Percentiles rank a stretch among this genome's conserved stretches.
Evolutionary conservation across 2,329 filamentous ascomycete species (phyloP).

Genomic region (Fusarium torreyae): DNA sequence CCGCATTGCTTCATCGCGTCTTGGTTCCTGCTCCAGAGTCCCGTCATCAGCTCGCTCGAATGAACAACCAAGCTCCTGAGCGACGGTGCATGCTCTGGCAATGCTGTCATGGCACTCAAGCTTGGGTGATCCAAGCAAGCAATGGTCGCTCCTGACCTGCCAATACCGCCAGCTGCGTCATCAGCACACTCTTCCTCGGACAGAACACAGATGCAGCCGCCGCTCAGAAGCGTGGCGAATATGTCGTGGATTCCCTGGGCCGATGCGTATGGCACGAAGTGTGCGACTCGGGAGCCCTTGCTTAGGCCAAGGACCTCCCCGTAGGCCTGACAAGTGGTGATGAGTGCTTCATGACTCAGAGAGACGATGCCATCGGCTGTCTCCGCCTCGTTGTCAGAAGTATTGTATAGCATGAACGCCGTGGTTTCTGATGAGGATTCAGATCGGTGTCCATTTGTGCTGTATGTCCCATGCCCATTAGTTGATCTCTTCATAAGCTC

Average conservation of each 20-base stretch:
- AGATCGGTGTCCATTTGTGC: conserved; percentile 20
- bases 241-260: conserved; percentile 16
- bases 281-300: conserved; percentile 18
- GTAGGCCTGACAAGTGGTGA: conserved; percentile 16
- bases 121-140: conserved; percentile 19
- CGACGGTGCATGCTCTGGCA: conserved; percentile 17
- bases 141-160: conserved; percentile 13
- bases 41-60: conserved; percentile 14
- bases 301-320: conserved; percentile 15
- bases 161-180: conserved; percentile 14
- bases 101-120: conserved; percentile 15
- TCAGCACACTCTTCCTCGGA: conserved; percentile 13
- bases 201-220: conserved; percentile 18
- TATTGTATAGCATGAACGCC: conserved; percentile 19
- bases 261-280: conserved; percentile 16
- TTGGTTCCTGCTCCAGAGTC: conserved; percentile 19
- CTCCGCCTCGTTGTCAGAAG: conserved; percentile 14
- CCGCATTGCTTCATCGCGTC: conserved; percentile 17
- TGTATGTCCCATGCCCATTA: conserved; percentile 11
- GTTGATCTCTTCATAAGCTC: conserved; percentile 15
- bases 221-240: conserved; percentile 14
- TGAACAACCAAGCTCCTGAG: conserved; percentile 19
- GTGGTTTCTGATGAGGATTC: conserved; percentile 12
- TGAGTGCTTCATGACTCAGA: conserved; percentile 19
- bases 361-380: conserved; percentile 16